Conservation (phyloP, 495 filamentous ascomycete genomes). For the Aspergillus affinis region DNA sequence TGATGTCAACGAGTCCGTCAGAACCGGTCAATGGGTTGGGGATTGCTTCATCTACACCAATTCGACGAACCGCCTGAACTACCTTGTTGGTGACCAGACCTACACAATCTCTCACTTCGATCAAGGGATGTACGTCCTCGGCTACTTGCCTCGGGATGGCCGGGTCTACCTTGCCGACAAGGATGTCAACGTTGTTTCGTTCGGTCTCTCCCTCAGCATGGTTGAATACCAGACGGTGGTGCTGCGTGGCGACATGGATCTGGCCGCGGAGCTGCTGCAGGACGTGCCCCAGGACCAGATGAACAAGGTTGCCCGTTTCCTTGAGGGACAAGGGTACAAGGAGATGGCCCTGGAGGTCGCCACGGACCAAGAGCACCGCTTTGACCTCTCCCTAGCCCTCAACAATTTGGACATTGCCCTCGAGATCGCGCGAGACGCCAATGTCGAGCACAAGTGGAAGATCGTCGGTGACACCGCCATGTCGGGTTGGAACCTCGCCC, state of each 20-base stretch:
- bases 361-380: slow-evolving; percentile 93
- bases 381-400: slow-evolving; percentile 85
- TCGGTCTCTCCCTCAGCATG: slow-evolving; percentile 87
- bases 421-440: slow-evolving; percentile 75
- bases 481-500: slow-evolving; percentile 75
- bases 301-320: slow-evolving; percentile 96
- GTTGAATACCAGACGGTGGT: slow-evolving; percentile 97
- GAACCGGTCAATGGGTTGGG: slow-evolving; percentile 96
- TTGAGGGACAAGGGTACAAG: slow-evolving; percentile 96
- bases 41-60: slow-evolving; percentile 99
- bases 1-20: slow-evolving; percentile 89
- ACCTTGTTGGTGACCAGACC: slow-evolving; percentile 95
- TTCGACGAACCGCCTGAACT: slow-evolving; percentile 94
- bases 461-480: slow-evolving; percentile 90
- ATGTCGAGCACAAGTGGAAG: slow-evolving; percentile 97
- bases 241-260: slow-evolving; percentile 90
- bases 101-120: slow-evolving; percentile 99
- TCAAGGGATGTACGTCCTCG: slow-evolving; percentile 88
- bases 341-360: slow-evolving; percentile 94
- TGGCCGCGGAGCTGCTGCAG: slow-evolving; percentile 78
- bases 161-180: slow-evolving; percentile 93
- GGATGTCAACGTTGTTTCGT: slow-evolving; percentile 88
- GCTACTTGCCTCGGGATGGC: slow-evolving; percentile 91
- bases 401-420: slow-evolving; percentile 82
- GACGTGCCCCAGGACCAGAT: slow-evolving; percentile 86